These are phyloP conservation scores for Colletotrichum sp. DNA, from an alignment of 2,329 filamentous ascomycete species.

Conservation along the genomic window DNA sequence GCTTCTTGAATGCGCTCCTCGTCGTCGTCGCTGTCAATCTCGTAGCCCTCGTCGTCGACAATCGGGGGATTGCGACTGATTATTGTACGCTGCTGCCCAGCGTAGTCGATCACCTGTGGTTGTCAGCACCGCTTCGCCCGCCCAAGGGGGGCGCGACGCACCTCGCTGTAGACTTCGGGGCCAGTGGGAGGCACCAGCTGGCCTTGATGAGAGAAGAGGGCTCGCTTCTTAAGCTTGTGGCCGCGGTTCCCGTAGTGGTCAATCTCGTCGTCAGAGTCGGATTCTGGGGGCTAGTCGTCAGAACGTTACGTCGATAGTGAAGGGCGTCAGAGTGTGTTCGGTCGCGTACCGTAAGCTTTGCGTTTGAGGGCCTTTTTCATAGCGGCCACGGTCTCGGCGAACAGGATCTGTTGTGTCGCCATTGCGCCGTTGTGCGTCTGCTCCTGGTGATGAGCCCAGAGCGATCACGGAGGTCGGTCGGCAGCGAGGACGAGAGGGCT, in stretches of 20 bases:
- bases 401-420: conserved; percentile 63
- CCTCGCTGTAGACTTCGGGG: conserved; percentile 74
- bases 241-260: conserved; percentile 75
- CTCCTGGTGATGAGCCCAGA: conserved; percentile 4
- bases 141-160: conserved; percentile 37
- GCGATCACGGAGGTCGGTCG: conserved; percentile 7
- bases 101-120: conserved; percentile 71
- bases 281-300: conserved; percentile 56
- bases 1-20: conserved; percentile 67
- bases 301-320: not conserved
- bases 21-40: conserved; percentile 75
- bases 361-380: conserved; percentile 73
- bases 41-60: conserved; percentile 79
- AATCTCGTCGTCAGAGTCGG: conserved; percentile 78
- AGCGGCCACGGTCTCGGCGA: conserved; percentile 69
- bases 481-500: not conserved
- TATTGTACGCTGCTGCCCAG: conserved; percentile 74
- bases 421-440: conserved; percentile 28
- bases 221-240: conserved; percentile 78
- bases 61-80: conserved; percentile 76
- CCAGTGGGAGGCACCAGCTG: conserved; percentile 71
- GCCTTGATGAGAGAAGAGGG: conserved; percentile 73
- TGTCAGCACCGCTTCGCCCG: not conserved
- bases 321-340: not conserved
- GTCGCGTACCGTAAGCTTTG: conserved; percentile 61